Evolutionary conservation across 495 filamentous ascomycete species (phyloP).

Genomic region (Neurospora pannonica): DNA sequence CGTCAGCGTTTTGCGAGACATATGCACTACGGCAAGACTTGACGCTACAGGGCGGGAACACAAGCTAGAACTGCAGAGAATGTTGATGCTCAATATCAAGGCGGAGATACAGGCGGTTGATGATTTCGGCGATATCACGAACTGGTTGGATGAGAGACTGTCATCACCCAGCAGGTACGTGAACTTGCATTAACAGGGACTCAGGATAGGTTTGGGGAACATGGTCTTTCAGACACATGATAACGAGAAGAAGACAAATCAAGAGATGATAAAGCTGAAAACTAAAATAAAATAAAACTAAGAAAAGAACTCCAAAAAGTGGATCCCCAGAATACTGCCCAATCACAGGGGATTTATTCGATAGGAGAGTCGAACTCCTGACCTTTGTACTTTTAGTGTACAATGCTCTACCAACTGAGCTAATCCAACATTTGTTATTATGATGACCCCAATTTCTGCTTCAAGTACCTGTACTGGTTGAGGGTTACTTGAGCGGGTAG

Average conservation of each 20-base stretch:
- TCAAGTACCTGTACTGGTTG: background rate
- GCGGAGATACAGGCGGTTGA: slow-evolving; percentile 84
- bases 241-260: background rate
- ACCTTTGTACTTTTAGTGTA: background rate
- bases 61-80: slow-evolving; percentile 64
- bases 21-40: slow-evolving; percentile 2
- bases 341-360: background rate
- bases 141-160: slow-evolving; percentile 52
- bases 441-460: background rate
- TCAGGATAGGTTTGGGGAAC: background rate
- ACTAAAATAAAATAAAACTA: background rate
- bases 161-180: background rate
- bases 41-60: slow-evolving; percentile 29
- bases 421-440: background rate
- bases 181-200: background rate
- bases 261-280: background rate
- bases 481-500: background rate
- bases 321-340: too few species aligned
- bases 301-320: background rate
- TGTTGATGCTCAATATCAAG: slow-evolving; percentile 81
- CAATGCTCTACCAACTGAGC: background rate
- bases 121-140: slow-evolving; percentile 45
- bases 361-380: background rate
- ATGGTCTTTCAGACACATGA: background rate
- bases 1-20: slow-evolving; percentile 49